These are phyloP conservation scores for Saksenaea vasiformis DNA, from an alignment of 371 early-diverging fungal species.

Conservation along the genomic window DNA sequence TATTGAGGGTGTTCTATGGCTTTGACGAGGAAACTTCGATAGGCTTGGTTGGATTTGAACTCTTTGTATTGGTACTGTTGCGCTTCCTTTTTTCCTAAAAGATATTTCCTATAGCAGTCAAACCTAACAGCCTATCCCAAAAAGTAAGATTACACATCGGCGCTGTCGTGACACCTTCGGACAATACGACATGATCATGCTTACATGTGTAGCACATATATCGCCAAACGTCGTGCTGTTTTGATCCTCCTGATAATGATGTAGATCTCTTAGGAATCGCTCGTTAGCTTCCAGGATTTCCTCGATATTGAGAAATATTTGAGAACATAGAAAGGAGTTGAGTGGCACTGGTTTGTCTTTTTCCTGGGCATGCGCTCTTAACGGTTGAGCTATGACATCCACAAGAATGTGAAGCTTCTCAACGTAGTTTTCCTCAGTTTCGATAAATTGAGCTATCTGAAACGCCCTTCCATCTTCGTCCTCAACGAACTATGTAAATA, in stretches of 20 bases:
- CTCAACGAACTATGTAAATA: constrained; percentile 9
- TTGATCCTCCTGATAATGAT: constrained; percentile 1
- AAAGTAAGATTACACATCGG: background rate
- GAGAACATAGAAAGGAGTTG: constrained; percentile 38
- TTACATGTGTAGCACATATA: constrained; percentile 48
- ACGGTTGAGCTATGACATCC: constrained; percentile 33
- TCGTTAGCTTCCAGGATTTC: constrained; percentile 35
- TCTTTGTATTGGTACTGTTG: constrained; percentile 38
- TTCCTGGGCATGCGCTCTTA: constrained; percentile 13
- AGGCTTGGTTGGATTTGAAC: constrained; percentile 33
- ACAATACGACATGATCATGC: constrained; percentile 1
- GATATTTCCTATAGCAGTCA: constrained; percentile 50
- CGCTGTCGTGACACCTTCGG: background rate
- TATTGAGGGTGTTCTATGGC: constrained; percentile 37
- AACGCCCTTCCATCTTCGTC: constrained; percentile 34
- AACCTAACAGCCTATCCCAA: constrained; percentile 32
- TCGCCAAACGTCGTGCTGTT: constrained; percentile 31
- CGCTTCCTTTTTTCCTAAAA: constrained; percentile 37
- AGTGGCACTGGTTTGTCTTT: constrained; percentile 19
- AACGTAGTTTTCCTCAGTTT: constrained; percentile 44
- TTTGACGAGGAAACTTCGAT: constrained; percentile 32
- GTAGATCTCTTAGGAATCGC: constrained; percentile 32
- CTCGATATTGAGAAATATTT: constrained; percentile 50
- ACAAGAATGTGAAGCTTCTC: constrained; percentile 34
- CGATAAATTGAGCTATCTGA: constrained; percentile 42